Base-by-base conservation (phyloP, 1,139 yeast genomes). In the Diutina siamensis region DNA sequence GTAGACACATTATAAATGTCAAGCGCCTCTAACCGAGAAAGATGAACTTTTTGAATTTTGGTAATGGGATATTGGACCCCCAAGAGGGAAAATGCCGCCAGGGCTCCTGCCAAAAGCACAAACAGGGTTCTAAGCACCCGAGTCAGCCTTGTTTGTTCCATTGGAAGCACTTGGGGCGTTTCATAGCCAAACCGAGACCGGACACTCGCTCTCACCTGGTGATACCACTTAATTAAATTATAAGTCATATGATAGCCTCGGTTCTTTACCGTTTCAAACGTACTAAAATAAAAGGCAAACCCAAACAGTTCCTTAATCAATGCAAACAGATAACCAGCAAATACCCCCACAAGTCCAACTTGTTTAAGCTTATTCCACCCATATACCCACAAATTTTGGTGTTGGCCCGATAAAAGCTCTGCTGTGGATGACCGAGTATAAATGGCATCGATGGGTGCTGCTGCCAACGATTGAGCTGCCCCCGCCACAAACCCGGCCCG, bases 391-490 rank as follows among this genome's bases (percentile, higher is more conserved):
- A 88, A 60, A 48, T 83, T 81, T 46, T 75, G 76, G 58, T 84
- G 85, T 35, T 74, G 70, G 4, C 88, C 86, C 47, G 72, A 72
- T 22, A 87, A 62, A 51, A 87, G 65, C 53, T 86, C 95, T 4
- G 83, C 74, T 1, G 87, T 83, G 1, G 80, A 72, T 57, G 88
- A 84, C 53, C 97, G 70, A 1, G 95, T 78, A 55, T 83, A 85
- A 7, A 89, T 80, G 8, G 97, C 96, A 62, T 89, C 97, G 2
- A 89, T 74, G 0, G 97, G 97, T 1, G 97, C 94, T 1, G 96
- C 95, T 1, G 88, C 92, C n/a, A 86, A 64, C 17, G 95, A 83
- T 55, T 92, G 96, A 13, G 80, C 78, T 0, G 81, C 78, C 1
- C 97, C 97, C 0, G 97, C 97, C 0, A 85, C 54, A 49, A 81